Conservation (phyloP, 1,284 basidiomycete genomes). For the Microbotryum saponariae region DNA sequence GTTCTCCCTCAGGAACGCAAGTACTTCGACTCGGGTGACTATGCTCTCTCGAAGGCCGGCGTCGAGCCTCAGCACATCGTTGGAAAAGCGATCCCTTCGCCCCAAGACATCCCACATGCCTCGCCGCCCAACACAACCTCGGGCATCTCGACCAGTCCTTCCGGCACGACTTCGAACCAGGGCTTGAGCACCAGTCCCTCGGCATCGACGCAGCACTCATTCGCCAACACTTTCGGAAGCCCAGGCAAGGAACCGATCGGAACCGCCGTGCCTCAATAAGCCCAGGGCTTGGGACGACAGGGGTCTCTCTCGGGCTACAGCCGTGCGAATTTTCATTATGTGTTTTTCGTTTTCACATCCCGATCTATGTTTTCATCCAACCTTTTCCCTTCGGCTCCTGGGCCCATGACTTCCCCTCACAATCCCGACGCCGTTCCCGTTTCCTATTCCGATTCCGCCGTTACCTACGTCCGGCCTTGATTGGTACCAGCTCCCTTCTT, state of each 20-base stretch:
- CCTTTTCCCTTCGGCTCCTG: too few relatives aligned
- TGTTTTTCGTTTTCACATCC: too few relatives aligned
- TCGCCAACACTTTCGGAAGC: neutral
- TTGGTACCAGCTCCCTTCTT: too few relatives aligned
- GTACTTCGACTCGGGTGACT: conserved; percentile 46
- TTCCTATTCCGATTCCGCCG: too few relatives aligned
- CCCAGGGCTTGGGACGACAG: too few relatives aligned
- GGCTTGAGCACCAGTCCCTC: neutral
- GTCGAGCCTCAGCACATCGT: conserved; percentile 42
- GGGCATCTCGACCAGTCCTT: neutral
- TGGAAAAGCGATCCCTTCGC: conserved; percentile 44
- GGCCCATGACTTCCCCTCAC: too few relatives aligned
- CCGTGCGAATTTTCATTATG: too few relatives aligned
- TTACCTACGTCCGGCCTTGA: too few relatives aligned
- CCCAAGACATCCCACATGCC: conserved; percentile 44
- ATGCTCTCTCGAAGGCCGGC: conserved; percentile 44
- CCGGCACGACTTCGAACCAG: neutral
- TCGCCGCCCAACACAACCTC: conserved; percentile 21
- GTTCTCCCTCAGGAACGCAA: conserved; percentile 40
- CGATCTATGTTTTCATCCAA: too few relatives aligned
- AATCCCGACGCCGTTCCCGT: too few relatives aligned
- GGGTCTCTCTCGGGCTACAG: too few relatives aligned
- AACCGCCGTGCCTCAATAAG: neutral
- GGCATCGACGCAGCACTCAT: neutral
- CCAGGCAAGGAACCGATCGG: conserved; percentile 5